phyloP scores from a whole-genome alignment of 23 red algal species.

The Gracilaria domingensis region DNA sequence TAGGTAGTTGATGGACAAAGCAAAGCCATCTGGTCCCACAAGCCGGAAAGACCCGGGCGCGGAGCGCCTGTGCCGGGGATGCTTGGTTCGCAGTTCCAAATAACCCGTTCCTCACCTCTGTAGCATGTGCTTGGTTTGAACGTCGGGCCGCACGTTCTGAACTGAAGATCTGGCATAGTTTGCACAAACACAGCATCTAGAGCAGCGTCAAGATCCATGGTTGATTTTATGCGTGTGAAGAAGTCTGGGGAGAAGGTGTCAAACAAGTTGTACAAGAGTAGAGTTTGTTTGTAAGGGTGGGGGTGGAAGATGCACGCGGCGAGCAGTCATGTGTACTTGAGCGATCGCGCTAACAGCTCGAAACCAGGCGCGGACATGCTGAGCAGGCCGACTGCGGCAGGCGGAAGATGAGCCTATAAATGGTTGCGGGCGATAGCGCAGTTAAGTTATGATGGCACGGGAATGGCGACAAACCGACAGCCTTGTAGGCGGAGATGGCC shows the following conservation, averaged over 20 bases:
- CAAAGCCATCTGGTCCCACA: conserved; percentile 9
- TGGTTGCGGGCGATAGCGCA: conserved; percentile 2
- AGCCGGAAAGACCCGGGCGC: background rate
- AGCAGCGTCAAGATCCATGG: conserved; percentile 17
- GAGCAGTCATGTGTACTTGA: background rate
- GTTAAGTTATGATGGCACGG: background rate
- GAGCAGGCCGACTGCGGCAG: background rate
- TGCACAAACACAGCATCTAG: conserved; percentile 12
- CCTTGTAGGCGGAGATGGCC: background rate
- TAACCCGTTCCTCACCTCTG: background rate
- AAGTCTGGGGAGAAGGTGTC: background rate
- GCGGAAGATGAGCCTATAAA: background rate
- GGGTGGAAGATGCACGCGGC: background rate
- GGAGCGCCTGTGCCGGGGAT: background rate
- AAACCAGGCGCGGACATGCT: background rate
- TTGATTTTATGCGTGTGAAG: background rate
- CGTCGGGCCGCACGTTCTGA: conserved; percentile 1
- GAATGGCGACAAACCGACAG: background rate
- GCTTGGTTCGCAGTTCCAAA: background rate
- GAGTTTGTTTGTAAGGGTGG: background rate
- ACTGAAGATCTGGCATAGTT: background rate
- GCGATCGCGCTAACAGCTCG: background rate
- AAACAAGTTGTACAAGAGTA: background rate
- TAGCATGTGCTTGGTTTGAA: conserved; percentile 21
- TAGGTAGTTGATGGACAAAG: conserved; percentile 21